Conservation (phyloP, 2,329 filamentous ascomycete genomes). For the Aureobasidium namibiae region DNA sequence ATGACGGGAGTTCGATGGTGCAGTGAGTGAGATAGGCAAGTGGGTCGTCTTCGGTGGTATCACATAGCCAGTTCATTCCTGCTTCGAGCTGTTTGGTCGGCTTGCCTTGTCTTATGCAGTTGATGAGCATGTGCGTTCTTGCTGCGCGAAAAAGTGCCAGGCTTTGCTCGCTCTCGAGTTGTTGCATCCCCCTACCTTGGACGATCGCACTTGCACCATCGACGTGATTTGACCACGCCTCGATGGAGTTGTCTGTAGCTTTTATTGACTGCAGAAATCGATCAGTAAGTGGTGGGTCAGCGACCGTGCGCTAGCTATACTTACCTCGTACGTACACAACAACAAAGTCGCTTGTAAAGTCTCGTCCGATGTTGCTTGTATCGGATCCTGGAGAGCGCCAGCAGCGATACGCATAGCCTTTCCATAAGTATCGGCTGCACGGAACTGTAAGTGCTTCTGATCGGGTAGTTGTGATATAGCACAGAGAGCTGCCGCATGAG, state of each 20-base stretch:
- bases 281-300: not conserved
- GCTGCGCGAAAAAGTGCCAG: constrained; percentile 10
- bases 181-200: constrained; percentile 33
- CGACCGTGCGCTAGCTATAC: not conserved
- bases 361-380: constrained; percentile 44
- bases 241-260: constrained; percentile 34
- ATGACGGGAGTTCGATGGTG: constrained; percentile 2
- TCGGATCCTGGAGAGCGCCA: constrained; percentile 44
- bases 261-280: constrained; percentile 5
- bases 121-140: constrained; percentile 11
- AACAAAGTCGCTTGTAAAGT: constrained; percentile 54
- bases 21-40: constrained; percentile 2
- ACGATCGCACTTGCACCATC: constrained; percentile 53
- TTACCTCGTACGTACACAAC: constrained; percentile 51
- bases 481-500: constrained; percentile 9
- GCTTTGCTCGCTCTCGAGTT: constrained; percentile 19
- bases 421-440: constrained; percentile 1
- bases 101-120: constrained; percentile 9
- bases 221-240: constrained; percentile 50
- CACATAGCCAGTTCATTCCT: constrained; percentile 8
- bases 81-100: not conserved
- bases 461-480: constrained; percentile 10
- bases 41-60: not conserved
- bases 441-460: not conserved
- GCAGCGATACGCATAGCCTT: constrained; percentile 28